Conservation (phyloP, 345 rosid species). For the Mallotus nudiflorus region DNA sequence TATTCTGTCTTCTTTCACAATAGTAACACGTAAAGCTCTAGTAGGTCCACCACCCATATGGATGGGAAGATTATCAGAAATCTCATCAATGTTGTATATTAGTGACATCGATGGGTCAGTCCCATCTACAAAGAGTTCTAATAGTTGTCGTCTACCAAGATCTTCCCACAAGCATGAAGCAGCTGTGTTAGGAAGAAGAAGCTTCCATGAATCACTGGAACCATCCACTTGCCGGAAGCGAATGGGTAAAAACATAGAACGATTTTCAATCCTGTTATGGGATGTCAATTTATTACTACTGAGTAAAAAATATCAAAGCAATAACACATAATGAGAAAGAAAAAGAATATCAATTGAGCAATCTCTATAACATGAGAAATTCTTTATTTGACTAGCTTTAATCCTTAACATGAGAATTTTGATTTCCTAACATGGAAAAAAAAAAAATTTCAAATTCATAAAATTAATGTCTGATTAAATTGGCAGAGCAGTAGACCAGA, state of each 20-base stretch:
- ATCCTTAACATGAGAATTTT: neutral
- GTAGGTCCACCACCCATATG: slow-evolving; percentile 50
- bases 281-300: slow-evolving; percentile 25
- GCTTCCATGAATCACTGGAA: slow-evolving; percentile 76
- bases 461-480: neutral
- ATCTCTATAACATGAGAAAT: neutral
- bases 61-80: slow-evolving; percentile 68
- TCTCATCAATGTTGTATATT: slow-evolving; percentile 78
- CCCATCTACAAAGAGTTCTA: slow-evolving; percentile 81
- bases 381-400: too few relatives aligned
- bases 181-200: slow-evolving; percentile 84
- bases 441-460: too few relatives aligned
- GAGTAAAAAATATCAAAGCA: neutral
- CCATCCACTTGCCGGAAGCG: slow-evolving; percentile 84
- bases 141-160: slow-evolving; percentile 67
- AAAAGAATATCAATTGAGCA: neutral
- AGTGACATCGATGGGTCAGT: slow-evolving; percentile 57
- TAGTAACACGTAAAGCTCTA: slow-evolving; percentile 77
- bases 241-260: slow-evolving; percentile 79
- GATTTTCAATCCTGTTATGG: slow-evolving; percentile 81
- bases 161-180: slow-evolving; percentile 97
- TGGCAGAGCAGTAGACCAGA: neutral
- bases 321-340: slow-evolving; percentile 11
- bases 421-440: neutral
- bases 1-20: slow-evolving; percentile 76